Conservation (phyloP, 2,329 filamentous ascomycete genomes). For the Cladosporium phlei region DNA sequence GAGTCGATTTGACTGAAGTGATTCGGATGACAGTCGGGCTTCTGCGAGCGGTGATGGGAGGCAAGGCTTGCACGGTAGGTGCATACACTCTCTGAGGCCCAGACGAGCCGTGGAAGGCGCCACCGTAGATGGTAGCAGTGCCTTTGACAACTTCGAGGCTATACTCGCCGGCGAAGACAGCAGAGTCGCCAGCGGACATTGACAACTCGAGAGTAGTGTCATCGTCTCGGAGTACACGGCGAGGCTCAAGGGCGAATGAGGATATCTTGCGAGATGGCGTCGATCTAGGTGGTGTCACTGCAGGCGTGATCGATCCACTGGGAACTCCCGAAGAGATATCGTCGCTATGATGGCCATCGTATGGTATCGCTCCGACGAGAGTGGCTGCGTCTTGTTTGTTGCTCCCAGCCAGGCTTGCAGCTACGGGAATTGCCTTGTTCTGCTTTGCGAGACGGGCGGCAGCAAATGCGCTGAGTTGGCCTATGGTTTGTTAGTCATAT, state of each 20-base stretch:
- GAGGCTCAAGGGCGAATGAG: constrained; percentile 11
- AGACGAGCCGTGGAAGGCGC: constrained; percentile 48
- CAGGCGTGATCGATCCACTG: constrained; percentile 8
- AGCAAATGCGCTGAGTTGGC: constrained; percentile 31
- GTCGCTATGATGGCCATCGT: constrained; percentile 18
- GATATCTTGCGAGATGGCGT: constrained; percentile 15
- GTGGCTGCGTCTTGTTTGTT: background rate
- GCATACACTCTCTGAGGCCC: constrained; percentile 55
- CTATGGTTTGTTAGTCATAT: constrained; percentile 12
- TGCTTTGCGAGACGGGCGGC: constrained; percentile 24
- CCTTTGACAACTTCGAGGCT: constrained; percentile 59
- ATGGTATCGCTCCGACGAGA: constrained; percentile 19
- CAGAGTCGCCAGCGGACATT: constrained; percentile 29
- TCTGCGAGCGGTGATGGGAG: constrained; percentile 52
- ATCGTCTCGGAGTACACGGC: constrained; percentile 18
- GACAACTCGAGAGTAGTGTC: constrained; percentile 18
- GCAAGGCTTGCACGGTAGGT: constrained; percentile 64
- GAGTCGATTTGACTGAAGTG: constrained; percentile 44
- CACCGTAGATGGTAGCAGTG: constrained; percentile 61
- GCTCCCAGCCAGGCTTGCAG: background rate
- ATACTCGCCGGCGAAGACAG: constrained; percentile 58
- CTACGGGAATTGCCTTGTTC: constrained; percentile 11
- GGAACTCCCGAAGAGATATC: constrained; percentile 2
- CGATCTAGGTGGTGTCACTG: constrained; percentile 2
- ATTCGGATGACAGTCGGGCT: constrained; percentile 53